Evolutionary conservation across 805 yeast genomes (phyloP).

Genomic region (Candida xiaguanensis): DNA sequence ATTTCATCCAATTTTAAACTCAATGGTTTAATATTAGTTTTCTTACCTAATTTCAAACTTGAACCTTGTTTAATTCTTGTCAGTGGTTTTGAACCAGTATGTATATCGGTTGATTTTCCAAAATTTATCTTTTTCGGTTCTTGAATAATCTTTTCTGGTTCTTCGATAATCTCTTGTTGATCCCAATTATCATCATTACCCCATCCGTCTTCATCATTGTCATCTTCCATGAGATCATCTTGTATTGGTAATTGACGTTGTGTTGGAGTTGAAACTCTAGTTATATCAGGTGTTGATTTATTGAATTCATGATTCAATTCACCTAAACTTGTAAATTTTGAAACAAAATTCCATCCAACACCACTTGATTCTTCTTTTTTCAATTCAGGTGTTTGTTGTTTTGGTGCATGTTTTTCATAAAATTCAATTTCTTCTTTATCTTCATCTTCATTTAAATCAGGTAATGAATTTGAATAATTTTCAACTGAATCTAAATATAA

Average conservation of each 20-base stretch:
- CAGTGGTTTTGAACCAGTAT: slow-evolving; percentile 6
- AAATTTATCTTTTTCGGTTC: slow-evolving; percentile 7
- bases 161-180: slow-evolving; percentile 11
- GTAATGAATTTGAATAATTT: slow-evolving; percentile 31
- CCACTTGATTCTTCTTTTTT: slow-evolving; percentile 12
- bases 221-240: background rate
- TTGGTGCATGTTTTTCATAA: slow-evolving; percentile 22
- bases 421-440: slow-evolving; percentile 33
- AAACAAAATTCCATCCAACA: slow-evolving; percentile 38
- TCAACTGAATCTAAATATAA: slow-evolving; percentile 45
- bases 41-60: slow-evolving; percentile 19
- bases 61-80: slow-evolving; percentile 6
- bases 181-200: slow-evolving; percentile 19
- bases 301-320: slow-evolving; percentile 34
- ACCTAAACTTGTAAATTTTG: slow-evolving; percentile 28
- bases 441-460: slow-evolving; percentile 33
- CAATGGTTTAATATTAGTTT: background rate
- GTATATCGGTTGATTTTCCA: slow-evolving; percentile 7
- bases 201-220: slow-evolving; percentile 15
- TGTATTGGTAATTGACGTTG: slow-evolving; percentile 9
- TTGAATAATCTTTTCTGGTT: slow-evolving; percentile 11
- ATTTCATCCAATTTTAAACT: background rate
- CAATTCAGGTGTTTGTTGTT: background rate
- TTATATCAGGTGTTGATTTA: slow-evolving; percentile 34
- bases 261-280: slow-evolving; percentile 25